phyloP scores from a whole-genome alignment of 2,329 filamentous ascomycete species.

The Trichoderma sp. region DNA sequence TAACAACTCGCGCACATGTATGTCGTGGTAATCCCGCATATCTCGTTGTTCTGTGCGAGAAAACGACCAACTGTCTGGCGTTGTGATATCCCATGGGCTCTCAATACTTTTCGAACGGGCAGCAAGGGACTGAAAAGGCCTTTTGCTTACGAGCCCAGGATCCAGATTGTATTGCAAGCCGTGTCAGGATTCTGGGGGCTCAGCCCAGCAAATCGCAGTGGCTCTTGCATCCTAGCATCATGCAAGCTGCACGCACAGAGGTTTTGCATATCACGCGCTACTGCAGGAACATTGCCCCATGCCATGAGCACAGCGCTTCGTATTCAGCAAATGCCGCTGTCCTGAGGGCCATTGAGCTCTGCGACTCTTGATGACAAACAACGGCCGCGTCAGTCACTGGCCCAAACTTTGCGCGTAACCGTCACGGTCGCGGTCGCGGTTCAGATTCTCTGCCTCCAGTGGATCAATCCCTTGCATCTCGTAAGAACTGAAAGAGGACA shows the following conservation, averaged over 20 bases:
- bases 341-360: background rate
- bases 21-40: background rate
- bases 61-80: background rate
- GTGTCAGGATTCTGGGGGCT: background rate
- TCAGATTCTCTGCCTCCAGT: background rate
- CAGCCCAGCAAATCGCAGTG: background rate
- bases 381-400: background rate
- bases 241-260: constrained; percentile 6
- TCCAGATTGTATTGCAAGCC: background rate
- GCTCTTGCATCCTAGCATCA: background rate
- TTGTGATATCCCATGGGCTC: background rate
- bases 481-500: background rate
- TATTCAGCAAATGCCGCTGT: background rate
- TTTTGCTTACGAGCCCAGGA: background rate
- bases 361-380: background rate
- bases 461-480: background rate
- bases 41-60: background rate
- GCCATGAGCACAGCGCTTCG: background rate
- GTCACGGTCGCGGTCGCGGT: background rate
- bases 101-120: background rate
- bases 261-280: constrained; percentile 10
- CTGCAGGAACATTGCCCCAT: constrained; percentile 20
- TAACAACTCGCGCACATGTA: background rate
- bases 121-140: background rate
- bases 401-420: background rate